These are phyloP conservation scores for Lonicera japonica DNA, from an alignment of 129 eudicot species.

Conservation along the genomic window DNA sequence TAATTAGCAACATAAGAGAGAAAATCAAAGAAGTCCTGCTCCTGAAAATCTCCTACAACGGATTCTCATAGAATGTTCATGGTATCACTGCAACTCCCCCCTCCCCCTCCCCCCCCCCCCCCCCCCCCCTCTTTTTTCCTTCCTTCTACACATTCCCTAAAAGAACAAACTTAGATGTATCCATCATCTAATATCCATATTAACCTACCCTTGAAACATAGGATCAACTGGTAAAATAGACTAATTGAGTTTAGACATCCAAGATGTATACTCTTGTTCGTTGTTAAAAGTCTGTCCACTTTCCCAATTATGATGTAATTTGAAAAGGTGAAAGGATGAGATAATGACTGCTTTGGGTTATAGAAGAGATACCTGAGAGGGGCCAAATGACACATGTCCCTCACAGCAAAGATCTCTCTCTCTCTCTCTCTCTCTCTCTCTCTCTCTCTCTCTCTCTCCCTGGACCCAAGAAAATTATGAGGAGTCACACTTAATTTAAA, in stretches of 20 bases:
- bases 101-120: too few species aligned
- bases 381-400: background rate
- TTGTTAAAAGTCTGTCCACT: background rate
- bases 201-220: background rate
- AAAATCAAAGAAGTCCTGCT: too few species aligned
- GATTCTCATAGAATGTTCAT: too few species aligned
- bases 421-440: background rate
- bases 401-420: too few species aligned
- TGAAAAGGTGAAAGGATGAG: background rate
- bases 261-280: background rate
- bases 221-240: too few species aligned
- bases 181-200: background rate
- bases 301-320: background rate
- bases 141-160: background rate
- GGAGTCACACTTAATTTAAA: constrained; percentile 4
- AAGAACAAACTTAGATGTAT: background rate
- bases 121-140: too few species aligned
- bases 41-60: too few species aligned
- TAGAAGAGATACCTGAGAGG: background rate
- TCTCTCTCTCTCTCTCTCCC: background rate
- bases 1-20: too few species aligned
- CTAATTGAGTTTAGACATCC: too few species aligned
- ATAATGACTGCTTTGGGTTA: background rate
- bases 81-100: too few species aligned
- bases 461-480: background rate